These are phyloP conservation scores for Leptodontidium sp. DNA, from an alignment of 2,329 filamentous ascomycete genomes.

Conservation along the genomic window DNA sequence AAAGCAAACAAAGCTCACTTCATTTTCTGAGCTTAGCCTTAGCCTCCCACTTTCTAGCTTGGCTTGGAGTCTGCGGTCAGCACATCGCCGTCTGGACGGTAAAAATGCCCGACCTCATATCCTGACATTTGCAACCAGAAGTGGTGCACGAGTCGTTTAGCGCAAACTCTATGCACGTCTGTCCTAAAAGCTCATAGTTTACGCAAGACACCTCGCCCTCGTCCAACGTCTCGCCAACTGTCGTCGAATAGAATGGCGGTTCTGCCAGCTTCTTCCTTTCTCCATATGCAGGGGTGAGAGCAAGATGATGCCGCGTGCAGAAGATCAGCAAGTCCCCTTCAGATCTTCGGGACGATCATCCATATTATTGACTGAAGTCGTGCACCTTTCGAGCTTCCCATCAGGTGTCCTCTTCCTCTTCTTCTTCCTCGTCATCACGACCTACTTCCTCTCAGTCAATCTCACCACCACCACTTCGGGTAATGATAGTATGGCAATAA, in stretches of 20 bases:
- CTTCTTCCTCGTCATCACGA: neutral
- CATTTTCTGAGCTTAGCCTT: neutral
- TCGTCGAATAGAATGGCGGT: neutral
- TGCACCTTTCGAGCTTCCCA: too few species aligned
- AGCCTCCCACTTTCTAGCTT: neutral
- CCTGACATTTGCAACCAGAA: slow-evolving; percentile 9
- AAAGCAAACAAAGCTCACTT: neutral
- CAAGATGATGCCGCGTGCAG: neutral
- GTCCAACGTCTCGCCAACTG: neutral
- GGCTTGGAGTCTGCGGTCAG: neutral
- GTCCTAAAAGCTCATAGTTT: slow-evolving; percentile 21
- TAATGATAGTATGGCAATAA: neutral
- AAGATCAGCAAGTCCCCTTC: slow-evolving; percentile 18
- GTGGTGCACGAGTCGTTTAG: slow-evolving; percentile 18
- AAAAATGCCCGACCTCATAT: neutral
- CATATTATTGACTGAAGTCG: neutral
- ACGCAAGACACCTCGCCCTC: neutral
- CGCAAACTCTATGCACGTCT: slow-evolving; percentile 1
- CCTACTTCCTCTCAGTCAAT: neutral
- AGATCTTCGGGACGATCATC: slow-evolving; percentile 26
- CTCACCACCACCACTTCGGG: neutral
- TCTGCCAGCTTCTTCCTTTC: neutral
- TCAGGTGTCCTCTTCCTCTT: neutral
- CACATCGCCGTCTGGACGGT: neutral
- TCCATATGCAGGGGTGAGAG: neutral